Base-by-base conservation (phyloP, 495 filamentous ascomycete genomes). In the Aspergillus ellipticus region DNA sequence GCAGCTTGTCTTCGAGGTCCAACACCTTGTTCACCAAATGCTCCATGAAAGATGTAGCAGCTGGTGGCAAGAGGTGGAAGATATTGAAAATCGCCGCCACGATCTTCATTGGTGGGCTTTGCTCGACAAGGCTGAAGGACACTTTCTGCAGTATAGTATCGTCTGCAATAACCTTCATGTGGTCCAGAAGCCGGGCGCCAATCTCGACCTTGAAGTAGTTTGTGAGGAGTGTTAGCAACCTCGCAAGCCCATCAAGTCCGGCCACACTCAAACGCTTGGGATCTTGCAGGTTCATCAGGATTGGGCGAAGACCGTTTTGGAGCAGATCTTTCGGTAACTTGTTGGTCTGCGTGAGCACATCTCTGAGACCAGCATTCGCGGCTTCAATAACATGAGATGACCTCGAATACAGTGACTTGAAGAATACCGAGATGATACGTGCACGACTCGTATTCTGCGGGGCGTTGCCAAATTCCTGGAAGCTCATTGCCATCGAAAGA, bases 141-240 rank as follows among this genome's bases (percentile, higher is more conserved):
- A 94, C 87, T 64, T 92, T 89, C 68, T 97, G 92, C 52, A 97
- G 73, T 8, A 82, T 80, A 33, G 74, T 74, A 19, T 87, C 79
- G 58, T 96, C 92, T 0, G 93, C 94, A 63, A 99, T 90, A 13
- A 85, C 80, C 66, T 90, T 92, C 77, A 97, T 86, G 58, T 99
- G 95, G 43, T 96, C 92, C 15, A 99, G 74, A 7, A 99, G 72
- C 42, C 92, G 82, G 31, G 90, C 82, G 6, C 95, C 95, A 46
- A 99, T 99, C 66, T 97, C 95, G 2, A 96, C 93, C 72, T 99
- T 99, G 77, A 99, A 99, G 66, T 97, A 97, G 49, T 95, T 97
- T 0, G 95, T 99, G 19, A 99, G 74, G 0, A 99, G 79, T 24
- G 90, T 88, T 55, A 99, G 72, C 4, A 99, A 80, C 24, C 92